These are phyloP conservation scores for Aspergillus bridgeri DNA, from an alignment of 495 filamentous ascomycete genomes.

Conservation along the genomic window DNA sequence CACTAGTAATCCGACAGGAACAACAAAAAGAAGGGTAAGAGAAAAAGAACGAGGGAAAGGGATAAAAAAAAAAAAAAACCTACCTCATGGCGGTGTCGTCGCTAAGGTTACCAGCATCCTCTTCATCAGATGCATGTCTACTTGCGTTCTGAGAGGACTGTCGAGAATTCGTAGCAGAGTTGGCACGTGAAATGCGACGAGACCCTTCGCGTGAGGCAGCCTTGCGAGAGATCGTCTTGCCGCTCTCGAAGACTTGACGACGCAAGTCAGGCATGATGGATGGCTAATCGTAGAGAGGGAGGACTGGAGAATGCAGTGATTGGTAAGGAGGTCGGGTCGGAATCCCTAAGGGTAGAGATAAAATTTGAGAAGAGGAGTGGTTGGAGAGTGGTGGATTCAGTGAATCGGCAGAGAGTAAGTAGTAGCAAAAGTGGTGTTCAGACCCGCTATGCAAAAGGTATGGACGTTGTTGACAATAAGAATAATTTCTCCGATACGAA, in stretches of 20 bases:
- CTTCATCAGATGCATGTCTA: conserved; percentile 71
- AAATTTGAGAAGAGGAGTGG: not conserved
- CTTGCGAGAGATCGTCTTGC: conserved; percentile 91
- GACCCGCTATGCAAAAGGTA: conserved; percentile 16
- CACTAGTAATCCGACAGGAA: conserved; percentile 19
- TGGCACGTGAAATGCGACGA: conserved; percentile 57
- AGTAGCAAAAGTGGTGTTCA: not conserved
- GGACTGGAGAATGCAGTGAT: conserved; percentile 2
- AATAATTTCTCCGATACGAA: conserved; percentile 21
- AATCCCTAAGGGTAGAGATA: not conserved
- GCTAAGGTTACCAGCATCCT: conserved; percentile 61
- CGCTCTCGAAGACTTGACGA: conserved; percentile 75
- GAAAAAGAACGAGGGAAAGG: conserved; percentile 4
- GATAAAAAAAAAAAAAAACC: conserved; percentile 26
- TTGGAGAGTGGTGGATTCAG: not conserved
- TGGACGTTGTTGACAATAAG: conserved; percentile 12
- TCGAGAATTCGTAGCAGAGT: conserved; percentile 61
- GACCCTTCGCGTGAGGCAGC: conserved; percentile 71
- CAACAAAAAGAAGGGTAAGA: conserved; percentile 16
- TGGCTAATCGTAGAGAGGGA: conserved; percentile 4
- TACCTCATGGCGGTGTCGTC: conserved; percentile 71
- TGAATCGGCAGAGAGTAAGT: not conserved
- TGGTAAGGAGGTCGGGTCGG: not conserved
- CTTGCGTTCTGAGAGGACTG: conserved; percentile 55
- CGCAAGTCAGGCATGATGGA: conserved; percentile 56